Evolutionary conservation across 768 basidiomycete species (phyloP).

Genomic region (Naematelia aurantialba): DNA sequence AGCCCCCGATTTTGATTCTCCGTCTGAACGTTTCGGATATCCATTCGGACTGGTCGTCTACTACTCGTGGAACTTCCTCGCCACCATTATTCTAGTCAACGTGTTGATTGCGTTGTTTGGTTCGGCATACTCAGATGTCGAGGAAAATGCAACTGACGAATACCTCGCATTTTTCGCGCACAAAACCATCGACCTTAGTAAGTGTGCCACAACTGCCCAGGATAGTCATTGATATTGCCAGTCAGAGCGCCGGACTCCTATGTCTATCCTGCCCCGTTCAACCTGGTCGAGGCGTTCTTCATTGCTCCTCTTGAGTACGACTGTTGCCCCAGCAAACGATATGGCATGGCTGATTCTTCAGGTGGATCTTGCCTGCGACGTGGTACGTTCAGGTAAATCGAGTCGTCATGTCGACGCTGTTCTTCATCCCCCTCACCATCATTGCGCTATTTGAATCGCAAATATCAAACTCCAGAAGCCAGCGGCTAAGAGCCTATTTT

Average conservation of each 20-base stretch:
- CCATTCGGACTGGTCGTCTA: constrained; percentile 64
- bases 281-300: constrained; percentile 73
- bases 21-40: constrained; percentile 47
- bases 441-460: constrained; percentile 75
- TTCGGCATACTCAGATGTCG: constrained; percentile 80
- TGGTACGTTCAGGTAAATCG: constrained; percentile 76
- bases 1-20: constrained; percentile 53
- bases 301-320: constrained; percentile 83
- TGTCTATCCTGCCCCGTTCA: constrained; percentile 88
- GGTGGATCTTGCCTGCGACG: constrained; percentile 54
- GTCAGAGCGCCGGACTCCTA: constrained; percentile 53
- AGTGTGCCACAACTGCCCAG: constrained; percentile 5
- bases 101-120: constrained; percentile 93
- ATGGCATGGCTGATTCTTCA: constrained; percentile 15
- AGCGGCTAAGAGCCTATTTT: constrained; percentile 29
- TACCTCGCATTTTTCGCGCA: constrained; percentile 85
- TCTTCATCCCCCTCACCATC: constrained; percentile 69
- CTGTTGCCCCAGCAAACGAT: not conserved
- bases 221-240: constrained; percentile 2
- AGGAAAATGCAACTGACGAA: constrained; percentile 74
- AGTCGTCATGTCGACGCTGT: constrained; percentile 70
- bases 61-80: constrained; percentile 83
- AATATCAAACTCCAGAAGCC: constrained; percentile 28
- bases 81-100: constrained; percentile 80
- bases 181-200: constrained; percentile 59